phyloP scores from a whole-genome alignment of 176 grass and related monocot species.

The Chloris gayana region DNA sequence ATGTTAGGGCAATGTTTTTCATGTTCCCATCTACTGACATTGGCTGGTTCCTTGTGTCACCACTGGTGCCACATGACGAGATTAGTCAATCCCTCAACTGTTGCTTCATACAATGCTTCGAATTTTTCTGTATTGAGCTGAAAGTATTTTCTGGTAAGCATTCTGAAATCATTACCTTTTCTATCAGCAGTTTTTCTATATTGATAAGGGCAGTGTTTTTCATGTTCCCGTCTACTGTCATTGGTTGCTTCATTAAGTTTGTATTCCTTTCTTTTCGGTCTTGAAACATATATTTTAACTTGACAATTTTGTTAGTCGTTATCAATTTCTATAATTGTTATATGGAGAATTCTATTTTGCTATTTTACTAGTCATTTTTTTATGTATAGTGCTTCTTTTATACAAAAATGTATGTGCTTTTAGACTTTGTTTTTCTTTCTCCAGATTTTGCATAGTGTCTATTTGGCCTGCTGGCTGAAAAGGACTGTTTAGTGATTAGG shows the following conservation, averaged over 20 bases:
- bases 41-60: background rate
- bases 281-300: background rate
- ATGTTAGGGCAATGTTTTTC: conserved; percentile 22
- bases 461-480: background rate
- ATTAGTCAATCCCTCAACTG: background rate
- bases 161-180: background rate
- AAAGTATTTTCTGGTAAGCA: conserved; percentile 27
- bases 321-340: background rate
- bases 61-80: background rate
- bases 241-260: background rate
- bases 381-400: no score
- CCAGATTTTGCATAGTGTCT: background rate
- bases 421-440: background rate
- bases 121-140: conserved; percentile 2
- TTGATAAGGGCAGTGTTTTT: no score
- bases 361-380: background rate
- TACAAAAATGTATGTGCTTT: background rate
- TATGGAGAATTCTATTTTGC: background rate
- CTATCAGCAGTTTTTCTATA: background rate
- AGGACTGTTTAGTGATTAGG: background rate
- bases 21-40: background rate
- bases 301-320: conserved; percentile 19
- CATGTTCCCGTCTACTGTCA: no score
- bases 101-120: conserved; percentile 9
- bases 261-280: background rate